phyloP scores from a whole-genome alignment of 495 filamentous ascomycete genomes.

The Hypoxylon perforatum region DNA sequence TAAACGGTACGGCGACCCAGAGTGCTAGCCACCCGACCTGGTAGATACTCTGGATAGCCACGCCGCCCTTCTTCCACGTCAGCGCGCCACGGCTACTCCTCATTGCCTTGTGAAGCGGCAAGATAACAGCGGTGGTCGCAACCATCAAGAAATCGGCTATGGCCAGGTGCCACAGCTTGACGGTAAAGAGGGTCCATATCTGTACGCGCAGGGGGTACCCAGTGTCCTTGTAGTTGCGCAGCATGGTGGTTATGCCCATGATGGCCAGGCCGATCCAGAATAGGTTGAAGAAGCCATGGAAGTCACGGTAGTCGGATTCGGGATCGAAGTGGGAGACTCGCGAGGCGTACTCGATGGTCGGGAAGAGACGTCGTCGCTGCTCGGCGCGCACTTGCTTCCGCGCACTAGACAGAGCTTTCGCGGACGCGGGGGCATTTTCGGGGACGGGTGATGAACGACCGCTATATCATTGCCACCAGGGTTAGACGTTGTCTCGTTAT shows the following conservation, averaged over 20 bases:
- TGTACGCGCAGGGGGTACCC: constrained; percentile 83
- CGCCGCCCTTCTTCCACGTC: constrained; percentile 80
- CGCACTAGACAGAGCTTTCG: constrained; percentile 83
- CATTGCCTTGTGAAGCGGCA: constrained; percentile 81
- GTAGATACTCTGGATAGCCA: constrained; percentile 82
- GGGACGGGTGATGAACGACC: constrained; percentile 90
- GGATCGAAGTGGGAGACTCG: constrained; percentile 97
- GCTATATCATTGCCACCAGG: constrained; percentile 56
- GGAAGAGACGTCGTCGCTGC: constrained; percentile 85
- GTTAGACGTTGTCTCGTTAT: constrained; percentile 12
- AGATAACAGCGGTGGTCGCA: constrained; percentile 71
- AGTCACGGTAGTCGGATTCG: constrained; percentile 89
- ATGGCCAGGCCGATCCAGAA: constrained; percentile 98
- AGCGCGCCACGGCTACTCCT: constrained; percentile 63
- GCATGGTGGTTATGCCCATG: constrained; percentile 92
- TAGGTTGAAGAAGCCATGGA: constrained; percentile 95
- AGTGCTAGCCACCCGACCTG: constrained; percentile 81
- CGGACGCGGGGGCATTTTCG: constrained; percentile 89
- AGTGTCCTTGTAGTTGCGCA: constrained; percentile 94
- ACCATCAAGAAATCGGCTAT: constrained; percentile 89
- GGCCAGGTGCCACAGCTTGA: constrained; percentile 87
- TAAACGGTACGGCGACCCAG: constrained; percentile 92
- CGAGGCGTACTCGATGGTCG: constrained; percentile 93
- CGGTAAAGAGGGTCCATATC: constrained; percentile 87
- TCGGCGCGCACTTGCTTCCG: constrained; percentile 87